Percentiles rank a stretch among this genome's conserved stretches.
phyloP scores from a whole-genome alignment of 768 basidiomycete genomes.

The Cystofilobasidium capitatum region DNA sequence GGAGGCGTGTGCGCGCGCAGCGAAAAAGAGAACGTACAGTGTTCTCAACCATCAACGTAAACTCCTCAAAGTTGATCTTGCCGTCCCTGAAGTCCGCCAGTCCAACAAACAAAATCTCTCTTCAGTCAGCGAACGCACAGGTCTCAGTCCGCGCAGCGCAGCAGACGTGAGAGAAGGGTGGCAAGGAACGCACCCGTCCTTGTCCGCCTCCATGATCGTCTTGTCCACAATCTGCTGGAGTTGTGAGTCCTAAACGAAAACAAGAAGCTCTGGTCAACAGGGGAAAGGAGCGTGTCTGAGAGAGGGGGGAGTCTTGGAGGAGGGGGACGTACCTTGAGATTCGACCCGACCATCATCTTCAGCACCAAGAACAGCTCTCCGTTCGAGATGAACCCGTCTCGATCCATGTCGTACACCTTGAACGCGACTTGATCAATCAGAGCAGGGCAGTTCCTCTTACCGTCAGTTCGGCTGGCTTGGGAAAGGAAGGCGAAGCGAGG shows the following conservation, averaged over 20 bases:
- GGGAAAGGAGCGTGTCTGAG: neutral
- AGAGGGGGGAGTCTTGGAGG: neutral
- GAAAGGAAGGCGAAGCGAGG: neutral
- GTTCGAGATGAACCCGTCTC: constrained; percentile 95
- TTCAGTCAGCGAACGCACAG: neutral
- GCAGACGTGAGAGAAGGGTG: neutral
- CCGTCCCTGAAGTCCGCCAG: constrained; percentile 62
- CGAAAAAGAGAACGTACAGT: constrained; percentile 53
- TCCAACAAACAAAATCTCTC: too few species aligned
- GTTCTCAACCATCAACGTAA: constrained; percentile 90
- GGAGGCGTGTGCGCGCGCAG: neutral
- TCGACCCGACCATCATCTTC: constrained; percentile 99
- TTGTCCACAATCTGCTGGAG: constrained; percentile 99
- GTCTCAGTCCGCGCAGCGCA: neutral
- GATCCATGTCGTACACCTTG: constrained; percentile 98
- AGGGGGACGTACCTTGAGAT: constrained; percentile 63
- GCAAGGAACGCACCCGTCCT: constrained; percentile 54
- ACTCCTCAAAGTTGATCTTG: constrained; percentile 94
- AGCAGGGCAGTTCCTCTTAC: neutral
- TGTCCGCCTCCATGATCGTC: constrained; percentile 99
- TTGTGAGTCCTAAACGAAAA: constrained; percentile 71
- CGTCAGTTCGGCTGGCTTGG: neutral
- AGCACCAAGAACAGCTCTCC: constrained; percentile 95
- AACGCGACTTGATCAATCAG: constrained; percentile 65
- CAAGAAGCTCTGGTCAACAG: neutral